Base-by-base conservation (phyloP, 495 filamentous ascomycete species). In the Podospora australis region DNA sequence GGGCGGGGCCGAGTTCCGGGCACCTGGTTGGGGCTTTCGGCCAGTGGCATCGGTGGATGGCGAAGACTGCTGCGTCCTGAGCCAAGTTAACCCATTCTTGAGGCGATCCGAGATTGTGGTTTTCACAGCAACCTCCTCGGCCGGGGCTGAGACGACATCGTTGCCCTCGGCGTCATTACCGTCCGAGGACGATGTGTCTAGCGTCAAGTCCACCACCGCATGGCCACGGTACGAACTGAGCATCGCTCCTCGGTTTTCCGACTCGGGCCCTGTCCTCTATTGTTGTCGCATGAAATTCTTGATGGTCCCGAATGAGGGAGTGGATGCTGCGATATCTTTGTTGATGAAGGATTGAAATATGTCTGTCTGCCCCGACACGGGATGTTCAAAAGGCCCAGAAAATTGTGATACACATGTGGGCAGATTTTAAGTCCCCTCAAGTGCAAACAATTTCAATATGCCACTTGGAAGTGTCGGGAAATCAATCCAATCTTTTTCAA, bases 121-220 rank as follows among this genome's bases (percentile, higher is more conserved):
- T 20, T 13, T 40, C 14, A 40, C 16, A 13, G 13, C 38, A 40
- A 6, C 13, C 20, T 21, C 17, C 4, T 40, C 38, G 16, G 38
- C 38, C 1, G 23, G 8, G 20, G 8, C 20, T 36, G 13, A 4
- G 17, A 26, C 23, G 22, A 8, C 23, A 28, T 13, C 23, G 21
- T 22, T 20, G 20, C 13, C 20, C 22, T 20, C 11, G 4, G 6
- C 38, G 23, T 24, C 17, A 19, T 21, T 20, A 24, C 38, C 23
- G 2, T 11, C 38, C 4, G 19, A 40, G 4, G 38, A 13, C 19
- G 38, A 40, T n/a, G n/a, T n/a, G n/a, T 22, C 38, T 20, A 28
- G n/a, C 13, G 40, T 43, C 40, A 43, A 43, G 13, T 43, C 40
- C 40, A 43, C 22, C 40, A 43, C 40, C n/a, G 5, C 34, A 24